These are phyloP conservation scores for Saccharomycopsis amapae DNA, from an alignment of 805 yeast species.

Conservation along the genomic window DNA sequence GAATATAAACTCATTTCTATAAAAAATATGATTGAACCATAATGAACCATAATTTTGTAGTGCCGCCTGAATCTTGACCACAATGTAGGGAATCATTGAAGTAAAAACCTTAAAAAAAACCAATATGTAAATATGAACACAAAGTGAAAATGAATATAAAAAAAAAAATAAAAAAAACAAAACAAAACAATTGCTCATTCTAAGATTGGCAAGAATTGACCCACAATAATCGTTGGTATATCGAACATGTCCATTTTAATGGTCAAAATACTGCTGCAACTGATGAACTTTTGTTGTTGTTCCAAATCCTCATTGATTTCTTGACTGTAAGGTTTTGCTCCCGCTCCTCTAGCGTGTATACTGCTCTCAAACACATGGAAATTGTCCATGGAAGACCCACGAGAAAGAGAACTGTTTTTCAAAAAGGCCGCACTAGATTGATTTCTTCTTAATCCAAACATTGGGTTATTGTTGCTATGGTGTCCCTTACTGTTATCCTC, in stretches of 20 bases:
- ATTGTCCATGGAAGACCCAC: slow-evolving; percentile 1
- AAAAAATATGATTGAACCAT: too few relatives aligned
- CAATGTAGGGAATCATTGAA: too few relatives aligned
- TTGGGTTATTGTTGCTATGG: not conserved
- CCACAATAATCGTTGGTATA: slow-evolving; percentile 76
- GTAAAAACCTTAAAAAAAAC: too few relatives aligned
- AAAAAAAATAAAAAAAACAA: too few relatives aligned
- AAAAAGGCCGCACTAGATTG: too few relatives aligned
- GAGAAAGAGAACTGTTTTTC: too few relatives aligned
- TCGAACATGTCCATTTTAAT: slow-evolving; percentile 78
- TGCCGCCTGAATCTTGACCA: too few relatives aligned
- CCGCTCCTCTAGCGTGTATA: slow-evolving; percentile 15
- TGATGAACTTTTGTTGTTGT: slow-evolving; percentile 33
- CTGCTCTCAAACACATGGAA: slow-evolving; percentile 13
- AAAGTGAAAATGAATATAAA: too few relatives aligned
- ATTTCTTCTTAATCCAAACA: not conserved
- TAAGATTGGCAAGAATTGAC: slow-evolving; percentile 69
- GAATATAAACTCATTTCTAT: too few relatives aligned
- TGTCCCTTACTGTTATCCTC: not conserved
- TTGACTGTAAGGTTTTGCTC: slow-evolving; percentile 28
- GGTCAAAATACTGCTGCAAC: slow-evolving; percentile 79
- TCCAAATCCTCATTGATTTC: slow-evolving; percentile 12
- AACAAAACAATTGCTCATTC: too few relatives aligned
- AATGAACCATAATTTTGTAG: too few relatives aligned
- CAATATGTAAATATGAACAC: too few relatives aligned